A percentile compares a stretch with the other conserved stretches of the same genome.
These are phyloP conservation scores for Fusarium buxicola DNA, from an alignment of 2,329 filamentous ascomycete genomes.

Conservation along the genomic window DNA sequence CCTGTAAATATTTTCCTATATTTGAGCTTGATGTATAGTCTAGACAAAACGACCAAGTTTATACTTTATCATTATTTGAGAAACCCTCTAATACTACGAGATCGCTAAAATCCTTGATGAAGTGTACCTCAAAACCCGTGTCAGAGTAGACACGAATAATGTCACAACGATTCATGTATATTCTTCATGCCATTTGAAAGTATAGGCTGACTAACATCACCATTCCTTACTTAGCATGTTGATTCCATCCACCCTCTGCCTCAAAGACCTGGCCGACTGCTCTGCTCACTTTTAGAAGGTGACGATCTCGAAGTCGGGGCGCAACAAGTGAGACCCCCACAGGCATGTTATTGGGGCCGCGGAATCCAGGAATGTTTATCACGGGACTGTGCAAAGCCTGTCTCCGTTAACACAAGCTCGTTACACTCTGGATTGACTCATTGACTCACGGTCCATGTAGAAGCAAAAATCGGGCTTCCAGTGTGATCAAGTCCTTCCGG, in stretches of 20 bases:
- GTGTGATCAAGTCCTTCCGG: slow-evolving; percentile 64
- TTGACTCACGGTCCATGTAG: slow-evolving; percentile 63
- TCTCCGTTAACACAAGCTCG: accelerated
- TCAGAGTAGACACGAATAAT: no score
- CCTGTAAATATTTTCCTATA: no score
- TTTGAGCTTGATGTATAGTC: no score
- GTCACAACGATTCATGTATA: no score
- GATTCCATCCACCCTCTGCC: slow-evolving; percentile 41
- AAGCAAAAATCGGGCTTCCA: slow-evolving; percentile 64
- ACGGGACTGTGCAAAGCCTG: slow-evolving; percentile 68
- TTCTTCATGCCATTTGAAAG: not conserved
- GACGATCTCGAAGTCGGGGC: slow-evolving; percentile 58
- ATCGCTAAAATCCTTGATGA: no score
- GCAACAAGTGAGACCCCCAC: slow-evolving; percentile 67
- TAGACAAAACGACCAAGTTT: no score
- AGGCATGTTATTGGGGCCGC: slow-evolving; percentile 63
- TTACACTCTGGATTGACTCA: slow-evolving; percentile 47
- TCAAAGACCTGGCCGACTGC: slow-evolving; percentile 51
- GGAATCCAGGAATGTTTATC: slow-evolving; percentile 72
- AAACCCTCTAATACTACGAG: no score
- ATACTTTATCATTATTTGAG: no score
- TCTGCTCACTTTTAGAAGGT: slow-evolving; percentile 56
- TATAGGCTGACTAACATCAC: not conserved
- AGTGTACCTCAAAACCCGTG: no score
- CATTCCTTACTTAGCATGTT: not conserved